Base-by-base conservation (phyloP, 2,329 filamentous ascomycete genomes). In the Fusarium sp. region DNA sequence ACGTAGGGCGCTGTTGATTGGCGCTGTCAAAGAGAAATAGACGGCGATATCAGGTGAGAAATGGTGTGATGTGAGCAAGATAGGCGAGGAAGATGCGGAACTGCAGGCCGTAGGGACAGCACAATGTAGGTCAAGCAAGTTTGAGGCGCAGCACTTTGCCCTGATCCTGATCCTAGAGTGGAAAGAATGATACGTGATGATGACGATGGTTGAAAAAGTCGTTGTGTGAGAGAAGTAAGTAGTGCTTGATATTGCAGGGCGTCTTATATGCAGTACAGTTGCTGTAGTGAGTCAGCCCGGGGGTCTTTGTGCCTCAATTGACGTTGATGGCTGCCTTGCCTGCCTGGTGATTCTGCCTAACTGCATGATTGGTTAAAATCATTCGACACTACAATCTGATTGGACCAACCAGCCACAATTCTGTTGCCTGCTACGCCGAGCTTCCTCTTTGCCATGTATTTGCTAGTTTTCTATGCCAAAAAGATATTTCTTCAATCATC, bases 351-450 rank as follows among this genome's bases (percentile, higher is more conserved):
- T 50, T 33, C 54, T 62, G 59, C 61, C 61, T 71, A 58, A 24
- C 35, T 16, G 7, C 13, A 18, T 70, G 28, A 56, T 57, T 47
- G 15, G 33, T 12, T 14, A 6, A 22, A 24, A 13, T 9, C 11
- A 11, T 4, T 16, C 2, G 3, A 6, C 1, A 15, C n/a, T 10
- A 7, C 1, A 2, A 5, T 47, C 38, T 70, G 38, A 72, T 72
- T 72, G 70, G 70, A 2, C 26, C 6, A 8, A 7, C 22, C 13
- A 36, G 20, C 5, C 7, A 50, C 10, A 24, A 20, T 28, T 39
- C 61, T 73, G 70, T 30, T 72, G 70, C 70, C 70, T 73, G 38
- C 38, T 42, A 45, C 26, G 26, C 62, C 62, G 55, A 44, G 18
- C 22, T 24, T 28, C 33, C 2, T 53, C 33, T 53, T 26, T 15